Evolutionary conservation across 78 protist genomes (phyloP), one percentile per base, ranked within the genome.

Genomic region (Dictyostelium capitatum): DNA sequence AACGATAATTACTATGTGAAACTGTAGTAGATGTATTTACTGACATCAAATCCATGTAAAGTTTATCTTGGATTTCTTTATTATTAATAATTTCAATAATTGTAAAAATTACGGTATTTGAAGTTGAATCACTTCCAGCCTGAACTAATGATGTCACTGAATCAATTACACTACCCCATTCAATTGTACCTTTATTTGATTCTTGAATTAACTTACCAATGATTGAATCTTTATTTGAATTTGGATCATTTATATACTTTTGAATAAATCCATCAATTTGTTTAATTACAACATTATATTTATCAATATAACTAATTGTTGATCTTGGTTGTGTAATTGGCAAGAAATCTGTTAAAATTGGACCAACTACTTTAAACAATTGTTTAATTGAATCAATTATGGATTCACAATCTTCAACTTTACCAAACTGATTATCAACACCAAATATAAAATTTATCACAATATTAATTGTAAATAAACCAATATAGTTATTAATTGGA

Each of bases 61-160:
- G 64, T 51, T 47, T 51, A 3, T 75, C 82, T 75, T 75, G 82
- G 10, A 75, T 11, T 4, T 75, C 47, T 51, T 51, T 64, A 19
- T 75, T 51, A 28, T 75, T 75, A 14, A 9, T 43, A 0, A 75
- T 7, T 28, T n/a, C 48, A 11, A 75, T 51, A 3, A 75, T 12
- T 7, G 50, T 11, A 23, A 75, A 75, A 0, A 72, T 14, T 1
- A 72, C 9, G 7, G 57, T 43, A 72, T 72, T 43, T 20, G 41
- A 6, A 8, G 56, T 72, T 10, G 79, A 43, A 46, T 72, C 79
- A 6, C 19, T 46, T 43, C 79, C 79, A 19, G 79, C 79, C 2
- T 11, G 8, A 11, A 72, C 17, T 6, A 72, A 17, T 43, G 37
- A 48, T 6, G 72, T 30, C 48, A n/a, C 32, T 1, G 59, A 69